Conservation (phyloP, 2,329 filamentous ascomycete genomes). For the Magnaporthiopsis rhizophila region DNA sequence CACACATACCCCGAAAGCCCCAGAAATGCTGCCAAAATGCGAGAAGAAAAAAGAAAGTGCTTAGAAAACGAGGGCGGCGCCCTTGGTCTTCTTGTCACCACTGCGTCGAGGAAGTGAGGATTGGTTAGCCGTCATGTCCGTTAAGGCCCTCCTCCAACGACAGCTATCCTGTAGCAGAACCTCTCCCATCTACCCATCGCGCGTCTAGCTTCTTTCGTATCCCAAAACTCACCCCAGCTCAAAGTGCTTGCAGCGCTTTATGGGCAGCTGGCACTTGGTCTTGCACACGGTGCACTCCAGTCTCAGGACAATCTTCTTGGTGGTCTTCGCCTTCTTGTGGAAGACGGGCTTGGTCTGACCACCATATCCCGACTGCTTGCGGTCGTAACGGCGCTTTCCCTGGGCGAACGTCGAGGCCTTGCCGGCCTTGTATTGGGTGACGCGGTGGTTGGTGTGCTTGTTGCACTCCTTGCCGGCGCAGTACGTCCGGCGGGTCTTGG, state of each 20-base stretch:
- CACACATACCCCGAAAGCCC: conserved; percentile 7
- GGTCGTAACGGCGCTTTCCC: conserved; percentile 99
- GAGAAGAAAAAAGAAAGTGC: conserved; percentile 22
- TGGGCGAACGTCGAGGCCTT: conserved; percentile 43
- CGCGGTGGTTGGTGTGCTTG: conserved; percentile 72
- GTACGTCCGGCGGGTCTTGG: conserved; percentile 78
- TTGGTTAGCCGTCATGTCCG: conserved; percentile 1
- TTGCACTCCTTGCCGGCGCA: conserved; percentile 61
- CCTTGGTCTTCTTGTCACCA: conserved; percentile 99
- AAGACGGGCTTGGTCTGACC: conserved; percentile 99
- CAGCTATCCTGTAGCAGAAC: no score
- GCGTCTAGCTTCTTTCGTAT: no score
- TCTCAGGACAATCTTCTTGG: conserved; percentile 99
- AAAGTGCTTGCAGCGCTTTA: conserved; percentile 99
- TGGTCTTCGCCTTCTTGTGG: conserved; percentile 99
- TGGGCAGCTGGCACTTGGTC: conserved; percentile 92
- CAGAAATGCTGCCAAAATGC: conserved; percentile 8
- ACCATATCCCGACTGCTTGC: conserved; percentile 99
- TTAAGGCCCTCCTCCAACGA: not conserved
- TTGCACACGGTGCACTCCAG: conserved; percentile 98
- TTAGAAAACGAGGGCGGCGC: conserved; percentile 99
- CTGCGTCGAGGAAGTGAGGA: conserved; percentile 34
- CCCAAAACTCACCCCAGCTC: conserved; percentile 77
- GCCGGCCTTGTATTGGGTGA: conserved; percentile 67
- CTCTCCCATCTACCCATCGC: not conserved